A percentile compares a stretch with the other conserved stretches of the same genome.
Evolutionary conservation across 2,329 filamentous ascomycete genomes (phyloP).

Genomic region (Furcasterigmium furcatum): DNA sequence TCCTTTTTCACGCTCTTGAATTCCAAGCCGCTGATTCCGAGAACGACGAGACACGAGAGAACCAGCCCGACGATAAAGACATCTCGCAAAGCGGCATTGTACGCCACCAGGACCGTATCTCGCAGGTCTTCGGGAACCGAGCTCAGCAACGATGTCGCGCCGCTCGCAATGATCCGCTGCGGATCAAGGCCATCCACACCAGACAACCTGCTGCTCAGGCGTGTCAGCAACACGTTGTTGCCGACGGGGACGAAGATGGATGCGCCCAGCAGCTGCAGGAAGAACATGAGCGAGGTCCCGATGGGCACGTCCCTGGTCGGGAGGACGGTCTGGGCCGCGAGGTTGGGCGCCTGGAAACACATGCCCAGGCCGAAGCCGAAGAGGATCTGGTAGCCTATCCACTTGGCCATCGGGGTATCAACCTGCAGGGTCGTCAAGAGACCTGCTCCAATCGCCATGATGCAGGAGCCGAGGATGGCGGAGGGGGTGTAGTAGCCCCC

Average conservation of each 20-base stretch:
- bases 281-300: constrained; percentile 43
- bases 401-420: constrained; percentile 27
- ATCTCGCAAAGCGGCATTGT: constrained; percentile 51
- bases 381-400: constrained; percentile 42
- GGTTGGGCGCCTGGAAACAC: constrained; percentile 38
- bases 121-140: constrained; percentile 1
- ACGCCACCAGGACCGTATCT: constrained; percentile 30
- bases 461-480: constrained; percentile 31
- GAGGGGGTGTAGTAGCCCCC: constrained; percentile 42
- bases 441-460: constrained; percentile 32
- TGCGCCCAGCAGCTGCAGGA: constrained; percentile 38
- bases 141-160: constrained; percentile 26
- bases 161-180: constrained; percentile 23
- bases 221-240: constrained; percentile 48
- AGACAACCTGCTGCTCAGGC: constrained; percentile 34
- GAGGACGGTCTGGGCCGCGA: constrained; percentile 43
- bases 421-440: constrained; percentile 37
- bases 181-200: constrained; percentile 30
- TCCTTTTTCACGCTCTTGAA: constrained; percentile 58
- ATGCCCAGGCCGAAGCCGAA: constrained; percentile 38
- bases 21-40: constrained; percentile 38
- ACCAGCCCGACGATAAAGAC: constrained; percentile 54
- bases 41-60: constrained; percentile 40
- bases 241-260: constrained; percentile 48
- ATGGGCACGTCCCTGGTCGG: constrained; percentile 38